phyloP scores from a whole-genome alignment of 225 moss, liverwort and hornwort genomes.

The Marchantia polymorpha region DNA sequence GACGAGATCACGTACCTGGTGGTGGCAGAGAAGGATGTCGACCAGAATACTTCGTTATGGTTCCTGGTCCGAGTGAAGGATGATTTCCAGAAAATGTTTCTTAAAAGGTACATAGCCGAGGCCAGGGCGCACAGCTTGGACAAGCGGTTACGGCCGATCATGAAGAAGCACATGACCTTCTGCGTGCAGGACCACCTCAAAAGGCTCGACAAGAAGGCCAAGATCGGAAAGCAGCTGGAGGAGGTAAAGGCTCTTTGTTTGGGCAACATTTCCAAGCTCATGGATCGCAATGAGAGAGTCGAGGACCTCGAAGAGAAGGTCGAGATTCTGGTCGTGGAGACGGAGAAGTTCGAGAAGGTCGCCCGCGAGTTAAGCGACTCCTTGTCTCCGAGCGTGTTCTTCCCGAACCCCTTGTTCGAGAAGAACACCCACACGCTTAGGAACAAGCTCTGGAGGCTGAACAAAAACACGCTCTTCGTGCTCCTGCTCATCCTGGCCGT shows the following conservation, averaged over 20 bases:
- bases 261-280: constrained; percentile 25
- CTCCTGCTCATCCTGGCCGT: constrained; percentile 14
- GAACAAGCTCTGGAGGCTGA: constrained; percentile 21
- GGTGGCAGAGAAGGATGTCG: constrained; percentile 29
- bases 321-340: constrained; percentile 13
- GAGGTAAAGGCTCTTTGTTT: constrained; percentile 28
- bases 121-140: constrained; percentile 26
- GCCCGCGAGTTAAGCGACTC: too few species aligned
- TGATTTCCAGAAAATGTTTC: constrained; percentile 23
- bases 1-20: constrained; percentile 31
- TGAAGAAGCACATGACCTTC: constrained; percentile 26
- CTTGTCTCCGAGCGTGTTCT: too few species aligned
- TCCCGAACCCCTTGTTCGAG: too few species aligned
- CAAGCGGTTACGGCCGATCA: constrained; percentile 25
- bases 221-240: constrained; percentile 22
- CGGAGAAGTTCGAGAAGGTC: constrained; percentile 16
- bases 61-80: constrained; percentile 31
- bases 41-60: constrained; percentile 21
- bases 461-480: constrained; percentile 26
- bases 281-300: constrained; percentile 26
- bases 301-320: constrained; percentile 30
- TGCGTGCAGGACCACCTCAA: constrained; percentile 24
- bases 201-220: constrained; percentile 21
- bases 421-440: neutral
- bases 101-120: neutral